phyloP scores from a whole-genome alignment of 139 green algal genomes.

The Volvox reticuliferus region DNA sequence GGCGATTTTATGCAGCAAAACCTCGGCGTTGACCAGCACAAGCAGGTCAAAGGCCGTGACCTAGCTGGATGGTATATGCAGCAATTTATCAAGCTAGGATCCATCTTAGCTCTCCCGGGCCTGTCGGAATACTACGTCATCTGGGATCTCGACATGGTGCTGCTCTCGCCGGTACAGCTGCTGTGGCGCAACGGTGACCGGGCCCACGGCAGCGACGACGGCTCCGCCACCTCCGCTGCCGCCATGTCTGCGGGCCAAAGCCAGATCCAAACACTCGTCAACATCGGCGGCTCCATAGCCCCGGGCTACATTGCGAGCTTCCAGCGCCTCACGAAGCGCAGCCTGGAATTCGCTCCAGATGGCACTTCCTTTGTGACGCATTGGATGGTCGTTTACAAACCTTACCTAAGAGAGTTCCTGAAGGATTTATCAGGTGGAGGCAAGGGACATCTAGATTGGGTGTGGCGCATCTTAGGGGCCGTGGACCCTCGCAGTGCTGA shows the following conservation, averaged over 20 bases:
- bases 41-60: constrained; percentile 51
- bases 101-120: constrained; percentile 40
- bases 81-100: constrained; percentile 70
- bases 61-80: constrained; percentile 65
- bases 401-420: constrained; percentile 62
- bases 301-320: constrained; percentile 53
- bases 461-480: constrained; percentile 54
- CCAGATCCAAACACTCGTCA: constrained; percentile 51
- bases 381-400: constrained; percentile 68
- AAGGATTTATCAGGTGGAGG: neutral
- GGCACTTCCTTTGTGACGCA: constrained; percentile 72
- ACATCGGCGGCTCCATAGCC: constrained; percentile 52
- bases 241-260: neutral
- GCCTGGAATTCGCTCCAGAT: constrained; percentile 57
- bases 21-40: constrained; percentile 31
- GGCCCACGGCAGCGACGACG: neutral
- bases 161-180: constrained; percentile 46
- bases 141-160: constrained; percentile 75
- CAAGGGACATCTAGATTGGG: constrained; percentile 36
- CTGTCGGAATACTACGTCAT: constrained; percentile 62
- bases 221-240: neutral
- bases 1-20: neutral
- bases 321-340: constrained; percentile 31
- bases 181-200: constrained; percentile 1
- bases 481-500: constrained; percentile 25